Evolutionary conservation across 2,329 filamentous ascomycete genomes (phyloP).

Genomic region (Diaporthe helianthi): DNA sequence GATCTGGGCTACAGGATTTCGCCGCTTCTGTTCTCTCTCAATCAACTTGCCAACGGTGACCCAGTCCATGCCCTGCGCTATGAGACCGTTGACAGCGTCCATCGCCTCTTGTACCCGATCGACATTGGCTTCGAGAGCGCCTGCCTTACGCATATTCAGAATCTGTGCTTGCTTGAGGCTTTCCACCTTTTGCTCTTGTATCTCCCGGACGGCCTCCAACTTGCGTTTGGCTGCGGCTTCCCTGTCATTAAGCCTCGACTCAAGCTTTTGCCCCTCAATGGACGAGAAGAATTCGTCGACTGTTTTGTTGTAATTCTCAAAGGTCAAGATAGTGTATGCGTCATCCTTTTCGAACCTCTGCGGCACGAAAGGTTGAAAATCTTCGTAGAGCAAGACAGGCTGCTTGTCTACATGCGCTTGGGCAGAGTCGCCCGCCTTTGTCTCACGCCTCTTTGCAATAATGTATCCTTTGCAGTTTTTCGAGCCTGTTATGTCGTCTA

Average conservation of each 20-base stretch:
- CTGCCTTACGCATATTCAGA: conserved; percentile 85
- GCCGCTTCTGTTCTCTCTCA: conserved; percentile 80
- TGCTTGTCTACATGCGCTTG: conserved; percentile 46
- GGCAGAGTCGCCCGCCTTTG: conserved; percentile 37
- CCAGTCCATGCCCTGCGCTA: conserved; percentile 97
- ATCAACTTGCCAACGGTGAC: conserved; percentile 87
- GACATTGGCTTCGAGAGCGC: conserved; percentile 87
- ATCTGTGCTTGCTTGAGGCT: conserved; percentile 83
- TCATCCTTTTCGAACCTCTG: conserved; percentile 76
- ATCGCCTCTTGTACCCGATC: conserved; percentile 92
- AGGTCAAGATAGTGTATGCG: conserved; percentile 72
- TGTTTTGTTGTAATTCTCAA: conserved; percentile 87
- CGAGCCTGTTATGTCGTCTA: conserved; percentile 71
- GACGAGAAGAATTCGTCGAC: conserved; percentile 98
- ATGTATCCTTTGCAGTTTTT: conserved; percentile 83
- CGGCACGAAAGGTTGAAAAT: conserved; percentile 93
- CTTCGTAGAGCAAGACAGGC: conserved; percentile 77
- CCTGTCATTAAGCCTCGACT: conserved; percentile 81
- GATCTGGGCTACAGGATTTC: conserved; percentile 84
- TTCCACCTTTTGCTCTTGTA: conserved; percentile 85
- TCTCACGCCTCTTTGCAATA: conserved; percentile 70
- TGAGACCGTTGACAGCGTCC: conserved; percentile 89
- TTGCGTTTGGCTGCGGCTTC: conserved; percentile 84
- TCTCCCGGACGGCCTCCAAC: conserved; percentile 80
- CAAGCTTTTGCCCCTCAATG: conserved; percentile 89